Evolutionary conservation across 306 rosid genomes (phyloP).

Genomic region (Quercus glauca): DNA sequence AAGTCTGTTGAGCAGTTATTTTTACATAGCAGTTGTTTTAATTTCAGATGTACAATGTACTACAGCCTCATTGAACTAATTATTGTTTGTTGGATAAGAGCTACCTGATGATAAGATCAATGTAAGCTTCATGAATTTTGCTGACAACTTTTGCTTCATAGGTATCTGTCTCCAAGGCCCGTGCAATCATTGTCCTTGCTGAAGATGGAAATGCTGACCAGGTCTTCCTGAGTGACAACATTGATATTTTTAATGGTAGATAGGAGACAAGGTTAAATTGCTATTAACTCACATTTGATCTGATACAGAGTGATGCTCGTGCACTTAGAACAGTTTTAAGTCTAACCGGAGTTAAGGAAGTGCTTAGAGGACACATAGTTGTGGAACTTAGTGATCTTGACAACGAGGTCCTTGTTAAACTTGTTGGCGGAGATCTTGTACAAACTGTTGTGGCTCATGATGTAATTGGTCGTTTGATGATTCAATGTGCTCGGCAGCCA

Average conservation of each 20-base stretch:
- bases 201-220: conserved; percentile 97
- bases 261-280: conserved; percentile 9
- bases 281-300: conserved; percentile 28
- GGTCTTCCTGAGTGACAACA: conserved; percentile 39
- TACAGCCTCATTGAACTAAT: not conserved
- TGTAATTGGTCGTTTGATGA: conserved; percentile 95
- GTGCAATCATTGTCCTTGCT: conserved; percentile 85
- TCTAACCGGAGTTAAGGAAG: conserved; percentile 85
- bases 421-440: conserved; percentile 93
- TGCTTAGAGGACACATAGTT: conserved; percentile 82
- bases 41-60: not conserved
- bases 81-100: not conserved
- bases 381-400: conserved; percentile 92
- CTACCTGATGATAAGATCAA: not conserved
- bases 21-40: not conserved
- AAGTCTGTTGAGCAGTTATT: not conserved
- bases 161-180: conserved; percentile 96
- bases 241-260: conserved; percentile 18
- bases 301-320: conserved; percentile 88
- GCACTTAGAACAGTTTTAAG: conserved; percentile 90
- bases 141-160: conserved; percentile 27
- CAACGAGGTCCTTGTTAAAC: conserved; percentile 88
- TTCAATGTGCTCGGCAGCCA: conserved; percentile 95
- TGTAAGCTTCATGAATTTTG: conserved; percentile 7
- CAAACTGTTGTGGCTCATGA: conserved; percentile 98